Evolutionary conservation across 2,329 filamentous ascomycete species (phyloP), one percentile per base, ranked within the genome.

Genomic region (Camptophora hylomeconis): DNA sequence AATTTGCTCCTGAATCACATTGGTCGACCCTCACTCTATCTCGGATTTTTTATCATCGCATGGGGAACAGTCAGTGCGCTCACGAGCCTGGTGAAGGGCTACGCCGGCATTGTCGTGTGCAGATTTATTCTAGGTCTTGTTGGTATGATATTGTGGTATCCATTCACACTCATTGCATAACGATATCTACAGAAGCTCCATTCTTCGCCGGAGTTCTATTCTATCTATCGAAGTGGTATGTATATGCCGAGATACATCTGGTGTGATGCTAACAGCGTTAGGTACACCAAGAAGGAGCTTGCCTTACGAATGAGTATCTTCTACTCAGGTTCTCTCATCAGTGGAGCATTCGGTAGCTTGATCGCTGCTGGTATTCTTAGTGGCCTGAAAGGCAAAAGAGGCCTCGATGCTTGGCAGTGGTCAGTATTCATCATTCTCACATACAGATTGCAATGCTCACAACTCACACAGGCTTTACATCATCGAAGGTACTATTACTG

Each of bases 221-320:
- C 45, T 63, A 61, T 31, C 52, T 66, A 6, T 61, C 56, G 5
- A 60, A 57, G 37, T 68, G 63, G 63, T 69, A 68, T 37, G n/a
- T n/a, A n/a, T n/a, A n/a, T n/a, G n/a, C n/a, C n/a, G n/a, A n/a
- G n/a, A n/a, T n/a, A n/a, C n/a, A n/a, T n/a, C n/a, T n/a, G n/a
- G n/a, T n/a, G n/a, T n/a, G n/a, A n/a, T n/a, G n/a, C n/a, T n/a
- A n/a, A n/a, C n/a, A n/a, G n/a, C n/a, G n/a, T n/a, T n/a, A n/a
- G n/a, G n/a, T 69, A 68, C 35, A 69, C 62, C 1, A 60, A 60
- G 25, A 56, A 59, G 17, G 65, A 69, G 35, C 43, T 69, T 11
- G 58, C 58, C 3, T 53, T 63, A 24, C 56, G 65, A 6, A 65
- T 60, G 38, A 58, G 58, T 11, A 57, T 67, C 21, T 58, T 69